Evolutionary conservation across 306 rosid genomes (phyloP).

Genomic region (Rubus idaeus): DNA sequence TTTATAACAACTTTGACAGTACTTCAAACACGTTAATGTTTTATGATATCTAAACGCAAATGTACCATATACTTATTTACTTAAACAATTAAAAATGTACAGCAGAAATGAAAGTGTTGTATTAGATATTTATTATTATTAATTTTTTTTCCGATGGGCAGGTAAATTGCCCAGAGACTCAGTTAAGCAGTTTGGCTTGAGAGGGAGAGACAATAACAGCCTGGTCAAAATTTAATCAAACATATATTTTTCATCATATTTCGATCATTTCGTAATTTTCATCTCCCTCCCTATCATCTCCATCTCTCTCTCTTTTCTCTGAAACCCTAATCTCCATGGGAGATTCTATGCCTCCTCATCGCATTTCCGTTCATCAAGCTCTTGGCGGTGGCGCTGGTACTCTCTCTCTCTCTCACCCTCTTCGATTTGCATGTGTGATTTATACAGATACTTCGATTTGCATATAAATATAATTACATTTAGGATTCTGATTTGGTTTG

Average conservation of each 20-base stretch:
- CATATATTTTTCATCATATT: not conserved
- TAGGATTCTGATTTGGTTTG: slow-evolving; percentile 11
- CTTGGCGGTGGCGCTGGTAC: slow-evolving; percentile 86
- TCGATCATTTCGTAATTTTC: not conserved
- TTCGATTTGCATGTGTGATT: not conserved
- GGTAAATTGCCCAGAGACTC: not conserved
- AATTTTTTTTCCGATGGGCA: not conserved
- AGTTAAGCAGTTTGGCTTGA: not conserved
- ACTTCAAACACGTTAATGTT: too few relatives aligned
- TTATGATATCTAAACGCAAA: too few relatives aligned
- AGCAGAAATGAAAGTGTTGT: not conserved
- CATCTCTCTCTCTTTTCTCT: slow-evolving; percentile 14
- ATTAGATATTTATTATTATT: not conserved
- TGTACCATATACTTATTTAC: not conserved
- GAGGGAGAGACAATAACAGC: not conserved
- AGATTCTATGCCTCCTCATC: slow-evolving; percentile 53
- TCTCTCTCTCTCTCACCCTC: slow-evolving; percentile 13
- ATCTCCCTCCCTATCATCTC: slow-evolving; percentile 22
- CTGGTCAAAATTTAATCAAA: not conserved
- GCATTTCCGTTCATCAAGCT: slow-evolving; percentile 62
- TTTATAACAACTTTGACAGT: too few relatives aligned
- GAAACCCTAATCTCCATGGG: slow-evolving; percentile 70
- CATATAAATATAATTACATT: not conserved
- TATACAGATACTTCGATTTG: not conserved
- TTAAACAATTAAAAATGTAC: not conserved